phyloP scores from a whole-genome alignment of 495 filamentous ascomycete species.

The Amphirosellinia nigrospora region DNA sequence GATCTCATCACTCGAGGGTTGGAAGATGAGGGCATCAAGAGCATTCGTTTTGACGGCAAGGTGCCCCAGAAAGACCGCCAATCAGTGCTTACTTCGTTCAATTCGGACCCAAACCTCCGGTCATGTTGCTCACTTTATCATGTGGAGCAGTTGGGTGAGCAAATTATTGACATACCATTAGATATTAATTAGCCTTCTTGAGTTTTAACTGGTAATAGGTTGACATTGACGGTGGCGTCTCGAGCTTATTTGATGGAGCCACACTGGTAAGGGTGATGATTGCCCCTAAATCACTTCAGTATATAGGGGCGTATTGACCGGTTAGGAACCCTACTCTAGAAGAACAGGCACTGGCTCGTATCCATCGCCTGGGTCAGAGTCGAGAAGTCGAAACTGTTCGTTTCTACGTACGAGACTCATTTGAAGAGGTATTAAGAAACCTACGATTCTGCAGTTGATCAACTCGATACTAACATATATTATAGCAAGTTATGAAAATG shows the following conservation, averaged over 20 bases:
- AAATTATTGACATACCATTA: too few species aligned
- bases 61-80: neutral
- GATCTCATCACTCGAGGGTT: neutral
- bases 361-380: neutral
- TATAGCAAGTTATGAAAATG: neutral
- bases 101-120: neutral
- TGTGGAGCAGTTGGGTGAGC: constrained; percentile 5
- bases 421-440: neutral
- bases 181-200: too few species aligned
- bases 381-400: neutral
- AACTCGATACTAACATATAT: neutral
- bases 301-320: too few species aligned
- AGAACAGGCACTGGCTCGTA: constrained; percentile 7
- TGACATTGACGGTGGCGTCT: neutral
- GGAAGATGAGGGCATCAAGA: neutral
- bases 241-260: constrained; percentile 9
- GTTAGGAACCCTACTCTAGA: constrained; percentile 6
- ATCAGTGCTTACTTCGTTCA: neutral
- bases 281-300: too few species aligned
- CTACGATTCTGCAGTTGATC: neutral
- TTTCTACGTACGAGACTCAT: neutral
- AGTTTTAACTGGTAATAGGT: neutral
- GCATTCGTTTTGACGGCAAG: constrained; percentile 1
- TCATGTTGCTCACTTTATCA: constrained; percentile 8
- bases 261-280: neutral